Percentiles rank a stretch among this genome's conserved stretches.
phyloP scores from a whole-genome alignment of 495 filamentous ascomycete genomes.

The Aspergillus ostianus region DNA sequence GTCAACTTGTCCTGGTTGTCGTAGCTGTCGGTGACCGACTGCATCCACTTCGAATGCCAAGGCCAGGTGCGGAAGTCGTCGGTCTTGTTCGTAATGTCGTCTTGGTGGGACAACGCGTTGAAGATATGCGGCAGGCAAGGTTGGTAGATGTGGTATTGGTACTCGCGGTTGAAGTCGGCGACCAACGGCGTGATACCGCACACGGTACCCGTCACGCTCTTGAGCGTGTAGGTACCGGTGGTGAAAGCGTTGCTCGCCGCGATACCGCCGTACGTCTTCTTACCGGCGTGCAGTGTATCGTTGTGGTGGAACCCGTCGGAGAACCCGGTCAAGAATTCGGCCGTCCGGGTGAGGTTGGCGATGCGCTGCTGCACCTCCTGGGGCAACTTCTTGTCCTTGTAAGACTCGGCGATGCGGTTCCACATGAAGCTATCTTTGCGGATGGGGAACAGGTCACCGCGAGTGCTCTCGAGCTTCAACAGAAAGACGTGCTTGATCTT shows the following conservation, averaged over 20 bases:
- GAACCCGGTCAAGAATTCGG: conserved; percentile 44
- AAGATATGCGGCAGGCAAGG: conserved; percentile 48
- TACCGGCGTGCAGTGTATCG: conserved; percentile 11
- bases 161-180: conserved; percentile 50
- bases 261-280: conserved; percentile 37
- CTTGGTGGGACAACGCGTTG: conserved; percentile 36
- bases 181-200: conserved; percentile 48
- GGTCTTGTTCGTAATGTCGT: conserved; percentile 23
- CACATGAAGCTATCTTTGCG: conserved; percentile 41
- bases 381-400: conserved; percentile 28
- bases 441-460: conserved; percentile 49
- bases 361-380: conserved; percentile 29
- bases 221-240: conserved; percentile 47
- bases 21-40: conserved; percentile 48
- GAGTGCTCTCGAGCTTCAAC: conserved; percentile 48
- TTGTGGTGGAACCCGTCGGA: conserved; percentile 35
- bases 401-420: conserved; percentile 38
- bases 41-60: conserved; percentile 50
- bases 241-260: conserved; percentile 44
- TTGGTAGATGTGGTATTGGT: conserved; percentile 48
- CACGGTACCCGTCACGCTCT: conserved; percentile 45
- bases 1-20: conserved; percentile 45
- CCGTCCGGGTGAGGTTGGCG: conserved; percentile 41
- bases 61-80: conserved; percentile 32
- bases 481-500: conserved; percentile 50